These are phyloP conservation scores for Ascodesmis nigricans DNA, from an alignment of 495 filamentous ascomycete species.

Conservation along the genomic window DNA sequence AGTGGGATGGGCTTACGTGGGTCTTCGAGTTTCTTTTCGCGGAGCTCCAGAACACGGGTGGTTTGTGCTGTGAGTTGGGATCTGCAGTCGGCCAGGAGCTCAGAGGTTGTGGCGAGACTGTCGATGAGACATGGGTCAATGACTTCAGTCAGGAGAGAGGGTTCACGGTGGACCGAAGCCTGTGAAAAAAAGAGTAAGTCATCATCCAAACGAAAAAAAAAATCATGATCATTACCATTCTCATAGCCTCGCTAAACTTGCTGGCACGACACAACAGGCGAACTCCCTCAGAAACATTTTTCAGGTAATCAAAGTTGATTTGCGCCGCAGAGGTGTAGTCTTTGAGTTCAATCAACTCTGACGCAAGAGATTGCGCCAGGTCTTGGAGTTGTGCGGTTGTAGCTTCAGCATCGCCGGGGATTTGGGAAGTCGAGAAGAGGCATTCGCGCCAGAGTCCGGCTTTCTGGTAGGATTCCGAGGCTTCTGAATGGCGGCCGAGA, in stretches of 20 bases:
- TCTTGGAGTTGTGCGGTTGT: conserved; percentile 28
- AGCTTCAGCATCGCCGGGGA: conserved; percentile 29
- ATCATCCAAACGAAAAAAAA: background rate
- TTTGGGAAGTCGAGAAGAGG: conserved; percentile 50
- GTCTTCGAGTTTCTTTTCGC: conserved; percentile 55
- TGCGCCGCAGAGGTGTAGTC: conserved; percentile 59
- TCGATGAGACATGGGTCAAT: conserved; percentile 62
- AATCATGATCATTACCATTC: conserved; percentile 31
- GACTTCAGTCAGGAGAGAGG: conserved; percentile 32
- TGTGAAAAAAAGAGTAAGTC: too few relatives aligned
- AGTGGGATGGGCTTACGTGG: conserved; percentile 35
- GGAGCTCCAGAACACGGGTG: conserved; percentile 59
- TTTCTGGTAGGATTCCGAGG: conserved; percentile 55
- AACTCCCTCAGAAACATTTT: conserved; percentile 42
- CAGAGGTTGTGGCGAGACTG: conserved; percentile 51
- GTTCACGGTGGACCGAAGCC: conserved; percentile 15
- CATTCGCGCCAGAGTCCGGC: conserved; percentile 83
- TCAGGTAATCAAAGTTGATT: conserved; percentile 61
- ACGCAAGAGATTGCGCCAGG: conserved; percentile 45
- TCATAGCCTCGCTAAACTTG: conserved; percentile 62
- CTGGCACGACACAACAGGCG: conserved; percentile 60
- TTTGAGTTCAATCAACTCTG: conserved; percentile 53
- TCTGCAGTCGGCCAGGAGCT: conserved; percentile 81
- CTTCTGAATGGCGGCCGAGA: conserved; percentile 44
- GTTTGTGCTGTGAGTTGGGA: conserved; percentile 63